A percentile compares a stretch with the other conserved stretches of the same genome.
Conservation (phyloP, 192 early-diverging fungal species). For the Backusella morwellensis region DNA sequence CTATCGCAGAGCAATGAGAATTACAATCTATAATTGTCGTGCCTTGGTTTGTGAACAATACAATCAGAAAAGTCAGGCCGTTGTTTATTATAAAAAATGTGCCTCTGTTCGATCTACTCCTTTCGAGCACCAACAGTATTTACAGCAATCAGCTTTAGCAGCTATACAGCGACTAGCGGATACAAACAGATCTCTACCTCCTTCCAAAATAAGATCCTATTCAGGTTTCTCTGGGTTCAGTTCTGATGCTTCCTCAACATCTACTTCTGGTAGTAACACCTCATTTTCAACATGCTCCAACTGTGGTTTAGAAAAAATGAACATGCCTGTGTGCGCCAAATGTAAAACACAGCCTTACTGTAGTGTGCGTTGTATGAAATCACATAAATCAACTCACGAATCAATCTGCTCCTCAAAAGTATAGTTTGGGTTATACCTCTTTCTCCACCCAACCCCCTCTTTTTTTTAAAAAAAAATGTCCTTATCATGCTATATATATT, state of each 20-base stretch:
- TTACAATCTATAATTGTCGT: slow-evolving; percentile 13
- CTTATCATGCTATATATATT: not conserved
- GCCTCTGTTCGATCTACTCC: not conserved
- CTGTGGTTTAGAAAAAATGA: slow-evolving; percentile 6
- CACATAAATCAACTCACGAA: slow-evolving; percentile 6
- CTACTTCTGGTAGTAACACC: not conserved
- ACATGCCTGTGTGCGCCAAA: slow-evolving; percentile 22
- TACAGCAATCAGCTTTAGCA: slow-evolving; percentile 6
- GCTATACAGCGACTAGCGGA: not conserved
- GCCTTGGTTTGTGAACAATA: slow-evolving; percentile 5
- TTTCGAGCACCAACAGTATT: not conserved
- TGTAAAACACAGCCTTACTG: slow-evolving; percentile 14
- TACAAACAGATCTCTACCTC: not conserved
- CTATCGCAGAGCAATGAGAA: slow-evolving; percentile 9
- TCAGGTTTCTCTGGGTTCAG: not conserved
- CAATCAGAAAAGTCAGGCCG: not conserved
- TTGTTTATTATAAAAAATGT: slow-evolving; percentile 14
- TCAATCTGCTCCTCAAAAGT: not conserved
- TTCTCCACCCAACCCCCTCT: not conserved
- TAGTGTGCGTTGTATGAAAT: slow-evolving; percentile 14
- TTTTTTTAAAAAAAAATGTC: not conserved
- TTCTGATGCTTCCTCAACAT: slow-evolving; percentile 7
- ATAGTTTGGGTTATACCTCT: not conserved
- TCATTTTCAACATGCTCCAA: not conserved
- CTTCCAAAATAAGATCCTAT: not conserved